These are phyloP conservation scores for Xylaria sp. DNA, from an alignment of 2,329 filamentous ascomycete genomes.

Conservation along the genomic window DNA sequence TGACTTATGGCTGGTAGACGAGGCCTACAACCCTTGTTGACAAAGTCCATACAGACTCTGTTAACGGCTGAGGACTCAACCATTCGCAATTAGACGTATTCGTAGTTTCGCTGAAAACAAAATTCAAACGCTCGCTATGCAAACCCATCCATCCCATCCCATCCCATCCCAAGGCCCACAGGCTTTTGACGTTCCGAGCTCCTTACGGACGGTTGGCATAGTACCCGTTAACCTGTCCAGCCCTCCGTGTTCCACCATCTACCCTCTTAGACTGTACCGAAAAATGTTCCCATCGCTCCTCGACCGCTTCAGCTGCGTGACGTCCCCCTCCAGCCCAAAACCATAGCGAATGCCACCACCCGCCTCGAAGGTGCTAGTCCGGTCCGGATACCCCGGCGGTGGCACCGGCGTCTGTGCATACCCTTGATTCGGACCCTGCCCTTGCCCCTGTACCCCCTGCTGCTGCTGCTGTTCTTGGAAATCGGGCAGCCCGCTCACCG, in stretches of 20 bases:
- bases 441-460: not conserved
- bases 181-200: constrained; percentile 41
- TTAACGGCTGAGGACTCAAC: not conserved
- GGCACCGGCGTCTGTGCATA: not conserved
- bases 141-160: not conserved
- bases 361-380: not conserved
- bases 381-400: not conserved
- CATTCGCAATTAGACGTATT: not conserved
- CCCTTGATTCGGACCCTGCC: not conserved
- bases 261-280: constrained; percentile 7
- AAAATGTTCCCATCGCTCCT: constrained; percentile 25
- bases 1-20: not conserved
- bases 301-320: constrained; percentile 33
- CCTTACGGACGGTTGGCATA: not conserved
- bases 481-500: too few relatives aligned
- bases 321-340: constrained; percentile 38
- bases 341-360: constrained; percentile 32
- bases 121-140: not conserved
- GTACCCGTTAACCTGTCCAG: not conserved
- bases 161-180: constrained; percentile 50
- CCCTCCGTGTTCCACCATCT: not conserved
- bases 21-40: too few relatives aligned
- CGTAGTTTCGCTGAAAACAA: not conserved
- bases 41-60: too few relatives aligned
- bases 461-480: too few relatives aligned